Evolutionary conservation across 1,139 yeast genomes (phyloP).

Genomic region (Pichia norvegensis): DNA sequence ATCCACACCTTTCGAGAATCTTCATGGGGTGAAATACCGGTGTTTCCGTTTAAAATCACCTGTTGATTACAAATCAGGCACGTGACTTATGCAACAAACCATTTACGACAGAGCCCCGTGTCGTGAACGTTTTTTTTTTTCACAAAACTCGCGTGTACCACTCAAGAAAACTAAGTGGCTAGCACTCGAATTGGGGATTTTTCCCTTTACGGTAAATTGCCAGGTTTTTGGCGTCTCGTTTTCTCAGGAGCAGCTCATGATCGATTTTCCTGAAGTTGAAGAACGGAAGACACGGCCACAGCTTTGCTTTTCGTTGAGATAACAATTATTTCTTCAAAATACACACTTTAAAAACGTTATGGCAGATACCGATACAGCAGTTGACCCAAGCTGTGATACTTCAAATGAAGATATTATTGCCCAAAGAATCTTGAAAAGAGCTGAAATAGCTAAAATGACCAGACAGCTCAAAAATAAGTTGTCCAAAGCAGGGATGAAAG

Average conservation of each 20-base stretch:
- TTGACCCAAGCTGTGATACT: background rate
- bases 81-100: background rate
- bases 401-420: slow-evolving; percentile 32
- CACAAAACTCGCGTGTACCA: background rate
- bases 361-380: background rate
- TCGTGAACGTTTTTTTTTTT: too few relatives aligned
- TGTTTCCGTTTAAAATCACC: background rate
- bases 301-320: too few relatives aligned
- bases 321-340: background rate
- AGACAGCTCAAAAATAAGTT: slow-evolving; percentile 33
- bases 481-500: slow-evolving; percentile 32
- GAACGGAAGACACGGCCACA: background rate
- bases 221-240: background rate
- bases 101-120: too few relatives aligned
- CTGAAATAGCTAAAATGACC: slow-evolving; percentile 35
- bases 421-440: slow-evolving; percentile 34
- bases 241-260: background rate
- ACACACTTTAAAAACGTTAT: background rate
- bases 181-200: background rate
- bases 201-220: background rate
- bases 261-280: background rate
- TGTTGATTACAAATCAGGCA: background rate
- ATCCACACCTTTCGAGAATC: background rate
- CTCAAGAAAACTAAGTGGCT: too few relatives aligned
- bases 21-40: background rate